Conservation (phyloP, 1,284 basidiomycete genomes). For the Ganoderma sp. region DNA sequence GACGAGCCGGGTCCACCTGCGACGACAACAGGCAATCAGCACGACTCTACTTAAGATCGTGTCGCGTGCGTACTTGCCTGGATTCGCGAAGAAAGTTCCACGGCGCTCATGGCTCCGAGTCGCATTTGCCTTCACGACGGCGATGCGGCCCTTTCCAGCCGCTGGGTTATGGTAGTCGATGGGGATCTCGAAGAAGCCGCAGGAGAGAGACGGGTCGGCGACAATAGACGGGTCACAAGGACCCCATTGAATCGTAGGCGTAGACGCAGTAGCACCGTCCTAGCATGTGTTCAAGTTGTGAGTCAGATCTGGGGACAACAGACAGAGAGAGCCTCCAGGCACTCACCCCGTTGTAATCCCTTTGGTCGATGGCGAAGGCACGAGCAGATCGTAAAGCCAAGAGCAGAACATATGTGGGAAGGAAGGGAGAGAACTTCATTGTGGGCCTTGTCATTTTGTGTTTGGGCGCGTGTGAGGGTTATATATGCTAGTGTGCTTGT, state of each 20-base stretch:
- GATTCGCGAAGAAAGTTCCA: conserved; percentile 24
- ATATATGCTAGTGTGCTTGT: not conserved
- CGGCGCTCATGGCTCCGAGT: conserved; percentile 10
- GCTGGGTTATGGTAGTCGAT: conserved; percentile 25
- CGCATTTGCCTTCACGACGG: conserved; percentile 20
- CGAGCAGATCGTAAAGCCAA: not conserved
- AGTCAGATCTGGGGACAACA: not conserved
- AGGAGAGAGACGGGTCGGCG: conserved; percentile 13
- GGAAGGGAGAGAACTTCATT: not conserved
- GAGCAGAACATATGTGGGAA: not conserved
- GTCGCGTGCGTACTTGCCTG: conserved; percentile 9
- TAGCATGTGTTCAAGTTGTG: not conserved
- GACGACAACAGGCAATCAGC: not conserved
- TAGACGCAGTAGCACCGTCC: not conserved
- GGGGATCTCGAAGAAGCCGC: conserved; percentile 22
- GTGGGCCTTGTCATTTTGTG: not conserved
- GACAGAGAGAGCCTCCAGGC: not conserved
- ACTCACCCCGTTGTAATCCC: not conserved
- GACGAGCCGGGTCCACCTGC: conserved; percentile 20
- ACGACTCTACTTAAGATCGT: too few species aligned
- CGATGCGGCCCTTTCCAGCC: conserved; percentile 14
- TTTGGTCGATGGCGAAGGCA: not conserved
- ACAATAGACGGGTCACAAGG: conserved; percentile 18
- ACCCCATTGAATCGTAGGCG: conserved; percentile 12
- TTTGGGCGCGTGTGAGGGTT: not conserved